Evolutionary conservation across 2,329 filamentous ascomycete species (phyloP), one percentile per base, ranked within the genome.

Genomic region (Cryphonectria carpinicola): DNA sequence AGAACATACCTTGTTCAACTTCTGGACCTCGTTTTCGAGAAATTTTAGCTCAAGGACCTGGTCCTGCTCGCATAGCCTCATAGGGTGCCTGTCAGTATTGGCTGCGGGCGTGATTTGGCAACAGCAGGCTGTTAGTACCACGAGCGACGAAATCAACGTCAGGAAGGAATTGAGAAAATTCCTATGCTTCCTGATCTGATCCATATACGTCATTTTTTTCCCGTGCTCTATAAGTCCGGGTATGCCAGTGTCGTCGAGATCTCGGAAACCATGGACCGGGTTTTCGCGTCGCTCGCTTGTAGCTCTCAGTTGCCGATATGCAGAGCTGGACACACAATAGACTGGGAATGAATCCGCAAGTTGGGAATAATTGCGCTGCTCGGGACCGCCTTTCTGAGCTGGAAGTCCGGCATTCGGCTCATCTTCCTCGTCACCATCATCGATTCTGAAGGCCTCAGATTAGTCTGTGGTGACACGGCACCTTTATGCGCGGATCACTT

Each of bases 251-350:
- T 91, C 85, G 2, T 87, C 81, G 0, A 81, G 62, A 5, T 80
- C 78, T 1, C 78, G 77, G 76, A 90, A 92, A 0, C 89, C 88
- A 17, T 76, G 65, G 17, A 82, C 78, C 1, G 87, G 81, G 14
- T 17, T 66, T 17, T 69, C 70, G 32, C n/a, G 49, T 19, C 11
- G 63, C 4, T 39, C 67, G 67, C 2, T 63, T 46, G 32, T 10
- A 41, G 4, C 35, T 37, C 17, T 7, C 35, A 71, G 17, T n/a
- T 60, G 58, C 32, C 60, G 64, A 37, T 28, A 79, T 0, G 85
- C 89, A 64, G 86, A 81, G 65, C 86, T 87, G 71, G 87, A 89
- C 17, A 91, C 87, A 72, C 89, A 92, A 74, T 91, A 92, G 1
- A 92, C 88, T 0, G 88, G 86, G 0, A 92, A 80, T 1, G 81